Evolutionary conservation across 1,139 yeast species (phyloP).

Genomic region (Hyphopichia pseudoburtonii): DNA sequence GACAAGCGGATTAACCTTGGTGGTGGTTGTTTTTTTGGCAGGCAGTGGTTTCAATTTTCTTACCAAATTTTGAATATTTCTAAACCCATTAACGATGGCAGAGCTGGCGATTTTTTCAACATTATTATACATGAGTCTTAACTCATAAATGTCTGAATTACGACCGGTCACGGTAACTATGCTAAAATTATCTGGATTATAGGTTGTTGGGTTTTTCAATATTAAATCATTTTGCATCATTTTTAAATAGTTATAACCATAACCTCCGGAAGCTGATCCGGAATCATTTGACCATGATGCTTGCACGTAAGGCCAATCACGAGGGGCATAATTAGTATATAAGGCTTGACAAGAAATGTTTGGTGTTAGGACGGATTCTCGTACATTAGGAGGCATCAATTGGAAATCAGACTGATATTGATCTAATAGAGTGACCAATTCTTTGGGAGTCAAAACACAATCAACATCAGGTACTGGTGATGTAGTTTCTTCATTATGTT

Average conservation of each 20-base stretch:
- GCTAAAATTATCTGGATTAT: conserved; percentile 18
- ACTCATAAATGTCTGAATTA: conserved; percentile 75
- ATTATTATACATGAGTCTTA: conserved; percentile 43
- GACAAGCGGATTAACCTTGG: conserved; percentile 37
- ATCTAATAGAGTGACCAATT: conserved; percentile 67
- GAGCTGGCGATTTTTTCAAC: conserved; percentile 53
- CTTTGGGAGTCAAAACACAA: conserved; percentile 91
- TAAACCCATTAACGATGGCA: conserved; percentile 85
- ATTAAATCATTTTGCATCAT: conserved; percentile 33
- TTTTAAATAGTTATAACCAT: conserved; percentile 60
- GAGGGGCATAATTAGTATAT: conserved; percentile 46
- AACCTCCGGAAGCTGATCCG: conserved; percentile 93
- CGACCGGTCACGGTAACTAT: conserved; percentile 53
- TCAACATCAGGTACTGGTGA: conserved; percentile 65
- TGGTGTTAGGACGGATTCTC: conserved; percentile 8
- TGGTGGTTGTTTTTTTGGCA: conserved; percentile 11
- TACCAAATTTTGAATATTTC: conserved; percentile 91
- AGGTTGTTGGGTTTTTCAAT: conserved; percentile 17
- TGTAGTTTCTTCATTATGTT: conserved; percentile 31
- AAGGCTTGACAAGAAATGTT: conserved; percentile 17
- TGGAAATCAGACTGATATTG: conserved; percentile 36
- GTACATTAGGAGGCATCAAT: conserved; percentile 16
- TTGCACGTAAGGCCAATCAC: conserved; percentile 55
- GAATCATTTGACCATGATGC: conserved; percentile 70
- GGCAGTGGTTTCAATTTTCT: conserved; percentile 64